phyloP scores from a whole-genome alignment of 2,329 filamentous ascomycete genomes.

The Biscogniauxia sp. region DNA sequence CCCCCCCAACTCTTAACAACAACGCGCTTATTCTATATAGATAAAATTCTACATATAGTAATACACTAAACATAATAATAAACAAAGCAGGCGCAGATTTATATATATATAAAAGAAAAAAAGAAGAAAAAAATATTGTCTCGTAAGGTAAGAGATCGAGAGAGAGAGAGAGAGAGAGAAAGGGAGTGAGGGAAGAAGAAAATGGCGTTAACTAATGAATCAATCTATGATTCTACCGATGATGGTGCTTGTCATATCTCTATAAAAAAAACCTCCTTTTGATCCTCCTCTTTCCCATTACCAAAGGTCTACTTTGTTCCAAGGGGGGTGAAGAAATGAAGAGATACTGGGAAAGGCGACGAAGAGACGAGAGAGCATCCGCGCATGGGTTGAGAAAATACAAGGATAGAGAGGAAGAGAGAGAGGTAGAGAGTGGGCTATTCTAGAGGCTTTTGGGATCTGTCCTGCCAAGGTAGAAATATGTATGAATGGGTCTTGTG shows the following conservation, averaged over 20 bases:
- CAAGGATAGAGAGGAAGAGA: too few relatives aligned
- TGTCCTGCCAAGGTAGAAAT: neutral
- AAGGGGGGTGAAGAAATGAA: neutral
- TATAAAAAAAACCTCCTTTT: neutral
- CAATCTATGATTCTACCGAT: neutral
- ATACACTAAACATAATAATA: too few relatives aligned
- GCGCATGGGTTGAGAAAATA: neutral
- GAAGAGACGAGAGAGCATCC: neutral
- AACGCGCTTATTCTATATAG: too few relatives aligned
- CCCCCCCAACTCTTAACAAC: too few relatives aligned
- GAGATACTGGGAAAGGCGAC: neutral
- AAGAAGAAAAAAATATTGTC: too few relatives aligned
- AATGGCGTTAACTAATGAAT: neutral
- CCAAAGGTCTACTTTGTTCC: neutral
- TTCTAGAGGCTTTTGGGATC: neutral
- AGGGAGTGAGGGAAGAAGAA: too few relatives aligned
- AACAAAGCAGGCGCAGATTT: too few relatives aligned
- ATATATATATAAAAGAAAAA: too few relatives aligned
- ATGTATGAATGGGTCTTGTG: neutral
- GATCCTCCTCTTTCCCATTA: neutral
- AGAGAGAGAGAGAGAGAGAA: too few relatives aligned
- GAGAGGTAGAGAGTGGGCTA: neutral
- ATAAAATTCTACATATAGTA: too few relatives aligned
- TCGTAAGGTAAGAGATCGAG: too few relatives aligned
- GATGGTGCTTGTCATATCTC: neutral